Evolutionary conservation across 192 early-diverging fungal species (phyloP).

Genomic region (Backusella psychrophila): DNA sequence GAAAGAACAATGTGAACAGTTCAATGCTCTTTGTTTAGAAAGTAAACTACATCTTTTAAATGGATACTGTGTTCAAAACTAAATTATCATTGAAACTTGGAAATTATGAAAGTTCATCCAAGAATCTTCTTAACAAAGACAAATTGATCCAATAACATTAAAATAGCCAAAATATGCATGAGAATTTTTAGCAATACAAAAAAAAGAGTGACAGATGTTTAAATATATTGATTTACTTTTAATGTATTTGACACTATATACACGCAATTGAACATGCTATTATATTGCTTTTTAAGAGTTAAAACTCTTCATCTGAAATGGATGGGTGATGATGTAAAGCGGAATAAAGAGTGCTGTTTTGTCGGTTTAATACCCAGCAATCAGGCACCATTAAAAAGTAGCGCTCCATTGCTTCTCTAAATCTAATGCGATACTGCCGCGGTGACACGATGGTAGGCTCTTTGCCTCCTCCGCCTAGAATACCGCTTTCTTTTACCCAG

Average conservation of each 20-base stretch:
- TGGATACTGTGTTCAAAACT: too few species aligned
- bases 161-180: too few species aligned
- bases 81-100: too few species aligned
- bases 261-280: neutral
- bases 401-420: slow-evolving; percentile 91
- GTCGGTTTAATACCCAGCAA: slow-evolving; percentile 36
- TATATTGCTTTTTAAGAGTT: neutral
- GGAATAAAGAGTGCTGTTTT: neutral
- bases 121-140: too few species aligned
- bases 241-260: neutral
- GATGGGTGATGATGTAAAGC: slow-evolving; percentile 12
- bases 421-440: slow-evolving; percentile 89
- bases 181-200: too few species aligned
- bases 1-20: neutral
- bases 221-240: neutral
- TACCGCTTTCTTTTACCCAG: slow-evolving; percentile 94
- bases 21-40: too few species aligned
- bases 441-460: slow-evolving; percentile 97
- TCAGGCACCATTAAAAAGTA: slow-evolving; percentile 88
- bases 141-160: too few species aligned
- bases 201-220: too few species aligned
- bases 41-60: too few species aligned
- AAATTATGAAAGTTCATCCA: too few species aligned
- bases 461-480: slow-evolving; percentile 90
- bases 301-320: neutral